phyloP scores from a whole-genome alignment of 768 basidiomycete species.

The Leccinum ochraceum region DNA sequence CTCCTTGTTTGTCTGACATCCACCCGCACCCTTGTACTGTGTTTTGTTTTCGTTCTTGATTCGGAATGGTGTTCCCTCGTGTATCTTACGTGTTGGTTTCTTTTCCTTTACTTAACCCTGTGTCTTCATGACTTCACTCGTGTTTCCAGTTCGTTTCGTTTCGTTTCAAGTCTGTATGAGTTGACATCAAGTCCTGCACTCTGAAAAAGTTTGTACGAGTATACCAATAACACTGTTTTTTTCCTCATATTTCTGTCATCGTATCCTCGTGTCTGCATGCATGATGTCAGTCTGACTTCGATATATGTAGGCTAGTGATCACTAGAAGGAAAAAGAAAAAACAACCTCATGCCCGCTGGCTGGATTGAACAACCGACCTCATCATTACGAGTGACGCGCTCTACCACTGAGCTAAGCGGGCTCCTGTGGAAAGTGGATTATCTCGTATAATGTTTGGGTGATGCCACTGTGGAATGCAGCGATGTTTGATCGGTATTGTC shows the following conservation, averaged over 20 bases:
- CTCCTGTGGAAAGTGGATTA: neutral
- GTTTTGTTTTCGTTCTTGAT: neutral
- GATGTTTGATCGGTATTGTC: neutral
- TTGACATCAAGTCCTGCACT: too few species aligned
- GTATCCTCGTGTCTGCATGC: too few species aligned
- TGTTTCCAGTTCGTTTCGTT: too few species aligned
- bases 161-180: too few species aligned
- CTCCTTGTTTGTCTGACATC: neutral
- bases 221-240: too few species aligned
- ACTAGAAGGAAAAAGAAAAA: too few species aligned
- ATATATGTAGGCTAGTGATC: too few species aligned
- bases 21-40: neutral
- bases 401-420: slow-evolving; percentile 16
- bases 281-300: too few species aligned
- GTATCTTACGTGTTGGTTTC: neutral
- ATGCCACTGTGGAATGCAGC: neutral
- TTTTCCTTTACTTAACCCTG: too few species aligned
- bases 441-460: neutral
- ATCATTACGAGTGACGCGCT: slow-evolving; percentile 34
- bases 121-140: too few species aligned
- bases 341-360: slow-evolving; percentile 37
- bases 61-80: neutral
- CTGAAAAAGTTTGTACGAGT: too few species aligned
- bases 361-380: slow-evolving; percentile 50
- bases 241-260: too few species aligned